Base-by-base conservation (phyloP, 2,329 filamentous ascomycete species). In the Colletotrichum coccodes region DNA sequence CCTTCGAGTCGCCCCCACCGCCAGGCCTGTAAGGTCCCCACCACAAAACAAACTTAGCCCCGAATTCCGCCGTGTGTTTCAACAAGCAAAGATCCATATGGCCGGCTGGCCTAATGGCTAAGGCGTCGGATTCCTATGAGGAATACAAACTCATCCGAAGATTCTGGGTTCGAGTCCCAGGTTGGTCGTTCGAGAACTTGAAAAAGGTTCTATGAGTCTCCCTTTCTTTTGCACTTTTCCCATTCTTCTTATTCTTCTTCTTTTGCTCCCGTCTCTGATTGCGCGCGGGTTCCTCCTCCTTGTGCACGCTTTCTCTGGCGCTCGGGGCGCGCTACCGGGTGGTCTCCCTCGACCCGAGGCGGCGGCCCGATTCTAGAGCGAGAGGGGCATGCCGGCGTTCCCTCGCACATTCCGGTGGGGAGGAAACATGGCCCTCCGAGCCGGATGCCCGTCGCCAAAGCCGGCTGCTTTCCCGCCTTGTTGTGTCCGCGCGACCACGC, bases 141-240 rank as follows among this genome's bases (percentile, higher is more conserved):
- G 46, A 61, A 46, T 61, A 59, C 42, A 47, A 59, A 59, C 57
- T 61, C 59, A 61, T 61, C 66, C 64, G 66, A 69, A 69, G 66
- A 56, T 69, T 69, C 61, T 69, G 66, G 66, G 66, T 69, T 69
- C 66, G 66, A 69, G 66, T 69, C 66, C 66, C 66, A 66, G 61
- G 66, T 69, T 66, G 66, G 66, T 69, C 66, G 62, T 60, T 60
- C 46, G 56, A 46, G 42, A 47, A 47, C 44, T 23, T 59, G 56
- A 59, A 28, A 44, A 59, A 32, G 34, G 56, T 46, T 47, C 50
- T 26, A 28, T 34, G 56, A 59, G 53, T 60, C n/a, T 28, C 6
- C 3, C 1, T 6, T 12, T 23, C n/a, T 54, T 65, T 32, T 54
- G 14, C 2, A 1, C 36, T n/a, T 21, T 36, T 12, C 6, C 6